Percentiles rank a stretch among this genome's conserved stretches.
These are phyloP conservation scores for Alternaria panax DNA, from an alignment of 2,329 filamentous ascomycete genomes.

Conservation along the genomic window DNA sequence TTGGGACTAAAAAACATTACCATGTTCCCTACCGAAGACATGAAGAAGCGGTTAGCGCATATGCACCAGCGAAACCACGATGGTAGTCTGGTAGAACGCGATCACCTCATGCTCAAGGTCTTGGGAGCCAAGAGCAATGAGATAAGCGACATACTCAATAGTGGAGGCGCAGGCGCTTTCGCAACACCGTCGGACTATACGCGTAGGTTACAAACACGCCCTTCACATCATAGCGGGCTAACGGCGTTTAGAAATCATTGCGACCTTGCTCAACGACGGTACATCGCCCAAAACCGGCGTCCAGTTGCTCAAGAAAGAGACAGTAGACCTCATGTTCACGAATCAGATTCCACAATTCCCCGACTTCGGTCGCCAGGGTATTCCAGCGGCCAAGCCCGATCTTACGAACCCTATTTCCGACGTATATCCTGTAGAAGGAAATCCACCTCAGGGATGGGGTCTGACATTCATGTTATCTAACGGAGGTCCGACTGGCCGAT, in stretches of 20 bases:
- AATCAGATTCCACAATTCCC: conserved; percentile 66
- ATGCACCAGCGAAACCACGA: conserved; percentile 63
- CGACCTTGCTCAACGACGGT: conserved; percentile 69
- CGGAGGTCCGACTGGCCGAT: conserved; percentile 32
- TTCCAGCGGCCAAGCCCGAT: conserved; percentile 59
- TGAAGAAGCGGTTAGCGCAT: conserved; percentile 63
- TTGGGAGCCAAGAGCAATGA: conserved; percentile 54
- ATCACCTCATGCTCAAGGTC: conserved; percentile 61
- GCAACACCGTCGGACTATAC: conserved; percentile 66
- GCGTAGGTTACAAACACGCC: conserved; percentile 50
- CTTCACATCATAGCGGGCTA: conserved; percentile 9
- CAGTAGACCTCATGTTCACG: conserved; percentile 69
- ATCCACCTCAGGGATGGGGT: conserved; percentile 69
- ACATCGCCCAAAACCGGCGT: conserved; percentile 63
- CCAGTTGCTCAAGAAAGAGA: conserved; percentile 63
- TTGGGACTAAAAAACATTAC: conserved; percentile 58
- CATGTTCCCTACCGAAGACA: conserved; percentile 63
- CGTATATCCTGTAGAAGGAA: conserved; percentile 55
- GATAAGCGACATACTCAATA: conserved; percentile 60
- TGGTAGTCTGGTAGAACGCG: conserved; percentile 48
- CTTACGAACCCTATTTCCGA: conserved; percentile 59
- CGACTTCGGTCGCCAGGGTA: conserved; percentile 56
- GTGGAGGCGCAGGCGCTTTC: conserved; percentile 68
- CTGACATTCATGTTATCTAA: conserved; percentile 63
- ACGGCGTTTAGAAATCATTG: conserved; percentile 60